These are phyloP conservation scores for Xylariaceae sp. DNA, from an alignment of 2,329 filamentous ascomycete genomes.

Conservation along the genomic window DNA sequence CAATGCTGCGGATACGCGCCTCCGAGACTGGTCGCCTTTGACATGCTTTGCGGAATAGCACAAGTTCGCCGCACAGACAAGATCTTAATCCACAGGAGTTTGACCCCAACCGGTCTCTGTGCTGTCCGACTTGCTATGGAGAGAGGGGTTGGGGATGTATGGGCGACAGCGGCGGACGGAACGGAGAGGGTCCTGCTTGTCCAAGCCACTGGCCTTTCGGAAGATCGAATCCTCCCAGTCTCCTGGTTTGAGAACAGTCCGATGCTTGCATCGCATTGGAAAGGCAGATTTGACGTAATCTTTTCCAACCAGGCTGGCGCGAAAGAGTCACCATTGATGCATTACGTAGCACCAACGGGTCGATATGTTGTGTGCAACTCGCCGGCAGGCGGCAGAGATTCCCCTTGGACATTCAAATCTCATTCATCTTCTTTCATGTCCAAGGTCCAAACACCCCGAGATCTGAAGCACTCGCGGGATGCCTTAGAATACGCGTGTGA, in stretches of 20 bases:
- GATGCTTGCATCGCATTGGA: not conserved
- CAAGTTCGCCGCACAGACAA: not conserved
- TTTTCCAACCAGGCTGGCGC: not conserved
- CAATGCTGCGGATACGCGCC: not conserved
- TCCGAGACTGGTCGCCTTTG: not conserved
- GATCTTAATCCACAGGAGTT: constrained; percentile 3
- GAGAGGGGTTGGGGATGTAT: constrained; percentile 1
- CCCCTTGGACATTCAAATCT: not conserved
- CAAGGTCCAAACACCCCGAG: not conserved
- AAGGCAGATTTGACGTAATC: not conserved
- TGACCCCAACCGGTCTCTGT: not conserved
- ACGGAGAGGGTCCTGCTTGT: constrained; percentile 2
- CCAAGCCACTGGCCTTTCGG: not conserved
- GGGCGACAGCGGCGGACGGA: constrained; percentile 3
- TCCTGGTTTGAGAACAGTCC: constrained; percentile 4
- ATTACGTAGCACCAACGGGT: no score
- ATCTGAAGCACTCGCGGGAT: not conserved
- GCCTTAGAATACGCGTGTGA: not conserved
- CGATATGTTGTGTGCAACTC: no score
- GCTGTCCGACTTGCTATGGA: not conserved
- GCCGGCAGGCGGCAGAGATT: not conserved
- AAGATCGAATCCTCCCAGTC: constrained; percentile 5
- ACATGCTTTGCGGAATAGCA: not conserved
- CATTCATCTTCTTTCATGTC: not conserved
- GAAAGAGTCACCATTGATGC: no score